Evolutionary conservation across 108 stramenopile species (phyloP).

Genomic region (Stephanodiscus minutulus): DNA sequence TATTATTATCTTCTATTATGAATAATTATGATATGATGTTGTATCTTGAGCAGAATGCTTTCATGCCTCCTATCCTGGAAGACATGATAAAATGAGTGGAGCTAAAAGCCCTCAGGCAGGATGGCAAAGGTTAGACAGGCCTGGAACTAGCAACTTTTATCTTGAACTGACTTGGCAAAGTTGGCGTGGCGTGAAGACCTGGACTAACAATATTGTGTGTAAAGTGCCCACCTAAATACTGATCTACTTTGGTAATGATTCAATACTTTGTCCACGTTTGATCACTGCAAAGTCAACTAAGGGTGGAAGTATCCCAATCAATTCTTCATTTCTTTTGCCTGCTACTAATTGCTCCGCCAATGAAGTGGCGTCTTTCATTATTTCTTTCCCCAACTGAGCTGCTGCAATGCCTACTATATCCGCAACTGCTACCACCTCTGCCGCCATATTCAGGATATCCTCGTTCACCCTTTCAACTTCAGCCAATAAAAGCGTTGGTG

Average conservation of each 20-base stretch:
- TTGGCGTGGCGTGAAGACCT: background rate
- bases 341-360: background rate
- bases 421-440: slow-evolving; percentile 35
- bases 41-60: too few species aligned
- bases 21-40: too few species aligned
- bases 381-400: slow-evolving; percentile 7
- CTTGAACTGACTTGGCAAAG: too few species aligned
- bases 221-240: too few species aligned
- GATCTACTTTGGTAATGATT: slow-evolving; percentile 28
- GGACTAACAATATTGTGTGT: background rate
- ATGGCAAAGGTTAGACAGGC: too few species aligned
- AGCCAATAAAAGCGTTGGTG: slow-evolving; percentile 49
- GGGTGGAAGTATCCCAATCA: slow-evolving; percentile 36
- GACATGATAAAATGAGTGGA: too few species aligned
- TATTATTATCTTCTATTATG: too few species aligned
- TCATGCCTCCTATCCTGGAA: too few species aligned
- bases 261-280: slow-evolving; percentile 42
- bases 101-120: too few species aligned
- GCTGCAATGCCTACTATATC: slow-evolving; percentile 23
- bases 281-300: slow-evolving; percentile 51
- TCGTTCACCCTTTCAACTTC: slow-evolving; percentile 41
- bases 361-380: background rate
- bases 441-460: slow-evolving; percentile 36
- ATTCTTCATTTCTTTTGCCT: slow-evolving; percentile 12
- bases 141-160: too few species aligned